phyloP scores from a whole-genome alignment of 1,284 basidiomycete genomes.

The Hemileia vastatrix region DNA sequence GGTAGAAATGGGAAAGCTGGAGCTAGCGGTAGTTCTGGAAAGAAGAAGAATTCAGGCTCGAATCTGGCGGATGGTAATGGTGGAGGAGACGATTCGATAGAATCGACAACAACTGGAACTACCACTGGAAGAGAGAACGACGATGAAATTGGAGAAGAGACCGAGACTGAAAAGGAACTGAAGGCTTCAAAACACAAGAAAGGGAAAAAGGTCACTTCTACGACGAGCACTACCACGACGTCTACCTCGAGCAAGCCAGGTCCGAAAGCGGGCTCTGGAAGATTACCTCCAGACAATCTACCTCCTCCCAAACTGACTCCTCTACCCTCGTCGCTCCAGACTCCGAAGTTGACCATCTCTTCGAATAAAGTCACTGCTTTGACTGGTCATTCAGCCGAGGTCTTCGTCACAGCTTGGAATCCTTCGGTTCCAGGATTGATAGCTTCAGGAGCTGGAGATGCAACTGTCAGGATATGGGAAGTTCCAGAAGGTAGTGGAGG shows the following conservation, averaged over 20 bases:
- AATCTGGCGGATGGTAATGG: neutral
- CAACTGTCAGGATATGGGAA: conserved; percentile 44
- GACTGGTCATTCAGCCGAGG: conserved; percentile 38
- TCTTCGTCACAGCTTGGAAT: conserved; percentile 43
- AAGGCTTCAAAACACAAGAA: neutral
- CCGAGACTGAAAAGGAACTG: neutral
- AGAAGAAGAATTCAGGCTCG: conserved; percentile 1
- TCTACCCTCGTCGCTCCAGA: neutral
- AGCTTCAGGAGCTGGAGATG: conserved; percentile 42
- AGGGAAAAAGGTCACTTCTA: neutral
- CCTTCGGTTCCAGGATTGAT: conserved; percentile 41
- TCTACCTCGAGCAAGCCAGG: neutral
- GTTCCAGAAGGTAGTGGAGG: conserved; percentile 25
- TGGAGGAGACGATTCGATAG: neutral
- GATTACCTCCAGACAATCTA: neutral
- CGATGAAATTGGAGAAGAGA: neutral
- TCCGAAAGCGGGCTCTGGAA: neutral
- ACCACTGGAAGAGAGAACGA: neutral
- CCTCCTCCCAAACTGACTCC: neutral
- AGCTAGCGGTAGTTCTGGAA: neutral
- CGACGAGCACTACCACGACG: neutral
- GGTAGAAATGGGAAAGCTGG: conserved; percentile 2
- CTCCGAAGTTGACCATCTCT: neutral
- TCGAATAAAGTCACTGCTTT: conserved; percentile 29
- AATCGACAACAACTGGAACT: neutral